Evolutionary conservation across 2,329 filamentous ascomycete species (phyloP).

Genomic region (Metarhizium brunneum): DNA sequence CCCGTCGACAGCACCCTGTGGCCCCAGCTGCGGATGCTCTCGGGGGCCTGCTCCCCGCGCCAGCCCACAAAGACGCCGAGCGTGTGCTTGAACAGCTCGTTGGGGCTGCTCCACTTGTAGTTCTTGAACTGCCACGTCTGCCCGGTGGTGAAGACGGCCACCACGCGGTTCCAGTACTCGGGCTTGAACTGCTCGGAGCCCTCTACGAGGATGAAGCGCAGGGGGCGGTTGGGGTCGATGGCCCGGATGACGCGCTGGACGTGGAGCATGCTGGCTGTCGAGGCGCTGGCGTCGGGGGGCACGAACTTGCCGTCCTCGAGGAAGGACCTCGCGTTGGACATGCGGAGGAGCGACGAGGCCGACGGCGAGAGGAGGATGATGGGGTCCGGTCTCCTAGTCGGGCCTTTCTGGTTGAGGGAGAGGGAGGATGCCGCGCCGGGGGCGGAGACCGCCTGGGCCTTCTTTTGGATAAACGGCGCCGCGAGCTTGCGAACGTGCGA

Average conservation of each 20-base stretch:
- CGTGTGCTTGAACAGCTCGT: slow-evolving; percentile 82
- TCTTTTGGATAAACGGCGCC: slow-evolving; percentile 61
- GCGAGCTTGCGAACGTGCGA: slow-evolving; percentile 85
- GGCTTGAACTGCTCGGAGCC: slow-evolving; percentile 91
- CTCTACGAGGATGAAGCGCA: slow-evolving; percentile 94
- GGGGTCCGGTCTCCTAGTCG: slow-evolving; percentile 54
- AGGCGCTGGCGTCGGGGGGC: slow-evolving; percentile 61
- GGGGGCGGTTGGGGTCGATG: slow-evolving; percentile 60
- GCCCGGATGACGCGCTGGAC: slow-evolving; percentile 67
- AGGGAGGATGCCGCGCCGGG: slow-evolving; percentile 35
- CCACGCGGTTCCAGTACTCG: slow-evolving; percentile 92
- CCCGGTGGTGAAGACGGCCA: slow-evolving; percentile 94
- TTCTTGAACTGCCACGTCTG: slow-evolving; percentile 98
- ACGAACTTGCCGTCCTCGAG: slow-evolving; percentile 76
- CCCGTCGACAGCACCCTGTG: slow-evolving; percentile 68
- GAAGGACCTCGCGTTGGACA: slow-evolving; percentile 94
- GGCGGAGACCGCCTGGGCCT: slow-evolving; percentile 33
- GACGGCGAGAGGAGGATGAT: slow-evolving; percentile 97
- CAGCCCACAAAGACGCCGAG: slow-evolving; percentile 86
- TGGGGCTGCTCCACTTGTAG: slow-evolving; percentile 89
- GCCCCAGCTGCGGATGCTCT: slow-evolving; percentile 75
- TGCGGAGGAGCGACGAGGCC: slow-evolving; percentile 85
- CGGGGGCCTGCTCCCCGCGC: slow-evolving; percentile 72
- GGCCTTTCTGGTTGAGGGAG: slow-evolving; percentile 43
- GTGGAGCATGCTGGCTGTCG: slow-evolving; percentile 72